Percentiles rank a stretch among this genome's conserved stretches.
These are phyloP conservation scores for Aeminium ludgeri DNA, from an alignment of 495 filamentous ascomycete species.

Conservation along the genomic window DNA sequence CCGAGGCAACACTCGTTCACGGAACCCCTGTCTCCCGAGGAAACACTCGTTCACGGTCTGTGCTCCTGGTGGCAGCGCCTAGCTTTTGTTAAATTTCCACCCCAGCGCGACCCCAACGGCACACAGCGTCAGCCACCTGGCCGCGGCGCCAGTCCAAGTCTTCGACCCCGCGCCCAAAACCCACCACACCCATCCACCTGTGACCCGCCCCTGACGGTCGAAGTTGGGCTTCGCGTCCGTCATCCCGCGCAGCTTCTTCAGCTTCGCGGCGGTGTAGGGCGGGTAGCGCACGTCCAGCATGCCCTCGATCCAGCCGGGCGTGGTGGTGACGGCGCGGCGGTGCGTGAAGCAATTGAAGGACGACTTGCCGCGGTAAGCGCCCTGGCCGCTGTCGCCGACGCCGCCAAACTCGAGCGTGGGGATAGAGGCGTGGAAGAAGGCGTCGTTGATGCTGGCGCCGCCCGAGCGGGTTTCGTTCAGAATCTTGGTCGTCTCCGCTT, in stretches of 20 bases:
- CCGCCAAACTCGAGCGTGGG: constrained; percentile 75
- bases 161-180: constrained; percentile 6
- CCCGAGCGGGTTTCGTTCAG: constrained; percentile 25
- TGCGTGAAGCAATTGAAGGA: constrained; percentile 76
- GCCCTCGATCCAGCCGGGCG: constrained; percentile 65
- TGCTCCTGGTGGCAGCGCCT: no score
- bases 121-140: constrained; percentile 6
- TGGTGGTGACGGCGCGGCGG: constrained; percentile 54
- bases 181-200: constrained; percentile 11
- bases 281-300: constrained; percentile 65
- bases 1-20: no score
- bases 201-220: constrained; percentile 47
- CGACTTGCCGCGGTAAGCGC: constrained; percentile 63
- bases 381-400: constrained; percentile 70
- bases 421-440: constrained; percentile 61
- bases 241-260: constrained; percentile 39
- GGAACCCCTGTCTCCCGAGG: no score
- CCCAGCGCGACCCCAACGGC: constrained; percentile 3
- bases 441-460: constrained; percentile 27
- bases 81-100: neutral
- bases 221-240: constrained; percentile 55
- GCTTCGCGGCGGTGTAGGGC: constrained; percentile 48
- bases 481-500: constrained; percentile 48
- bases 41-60: no score
- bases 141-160: neutral